These are phyloP conservation scores for Coemansia sp. DNA, from an alignment of 192 early-diverging fungal species.

Conservation along the genomic window DNA sequence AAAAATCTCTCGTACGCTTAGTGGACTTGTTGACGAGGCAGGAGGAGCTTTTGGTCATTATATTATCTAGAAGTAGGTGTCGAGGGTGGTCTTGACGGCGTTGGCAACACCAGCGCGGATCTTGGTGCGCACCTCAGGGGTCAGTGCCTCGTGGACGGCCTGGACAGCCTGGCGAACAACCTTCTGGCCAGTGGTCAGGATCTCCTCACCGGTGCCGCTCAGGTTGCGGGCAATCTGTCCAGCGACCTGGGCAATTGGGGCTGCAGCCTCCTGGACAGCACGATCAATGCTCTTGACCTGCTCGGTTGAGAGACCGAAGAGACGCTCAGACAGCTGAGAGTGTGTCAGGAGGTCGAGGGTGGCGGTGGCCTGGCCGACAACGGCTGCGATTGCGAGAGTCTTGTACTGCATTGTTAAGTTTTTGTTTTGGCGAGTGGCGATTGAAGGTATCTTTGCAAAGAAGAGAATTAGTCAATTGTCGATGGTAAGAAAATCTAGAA, in stretches of 20 bases:
- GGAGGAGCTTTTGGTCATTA: background rate
- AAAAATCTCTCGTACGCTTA: background rate
- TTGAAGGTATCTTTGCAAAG: background rate
- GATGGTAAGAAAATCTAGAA: constrained; percentile 6
- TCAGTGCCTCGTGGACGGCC: constrained; percentile 55
- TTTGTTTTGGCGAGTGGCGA: constrained; percentile 1
- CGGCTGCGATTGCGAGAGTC: constrained; percentile 51
- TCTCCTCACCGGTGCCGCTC: constrained; percentile 53
- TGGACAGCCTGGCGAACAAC: constrained; percentile 55
- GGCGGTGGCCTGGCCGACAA: constrained; percentile 53
- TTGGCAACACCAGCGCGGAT: constrained; percentile 54
- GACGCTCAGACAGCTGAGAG: constrained; percentile 53
- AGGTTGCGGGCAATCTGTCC: constrained; percentile 55
- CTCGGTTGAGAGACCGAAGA: constrained; percentile 54
- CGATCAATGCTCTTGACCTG: constrained; percentile 58
- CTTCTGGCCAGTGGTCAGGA: constrained; percentile 53
- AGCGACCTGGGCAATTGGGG: constrained; percentile 54
- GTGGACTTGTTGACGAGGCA: background rate
- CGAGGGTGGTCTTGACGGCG: constrained; percentile 57
- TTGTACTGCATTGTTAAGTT: constrained; percentile 53
- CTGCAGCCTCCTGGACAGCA: constrained; percentile 54
- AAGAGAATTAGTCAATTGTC: background rate
- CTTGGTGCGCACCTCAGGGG: constrained; percentile 55
- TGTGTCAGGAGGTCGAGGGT: constrained; percentile 55
- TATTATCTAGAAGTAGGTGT: constrained; percentile 55